Percentiles rank a stretch among this genome's conserved stretches.
These are phyloP conservation scores for Metrosideros polymorpha DNA, from an alignment of 441 rosid species.

Conservation along the genomic window DNA sequence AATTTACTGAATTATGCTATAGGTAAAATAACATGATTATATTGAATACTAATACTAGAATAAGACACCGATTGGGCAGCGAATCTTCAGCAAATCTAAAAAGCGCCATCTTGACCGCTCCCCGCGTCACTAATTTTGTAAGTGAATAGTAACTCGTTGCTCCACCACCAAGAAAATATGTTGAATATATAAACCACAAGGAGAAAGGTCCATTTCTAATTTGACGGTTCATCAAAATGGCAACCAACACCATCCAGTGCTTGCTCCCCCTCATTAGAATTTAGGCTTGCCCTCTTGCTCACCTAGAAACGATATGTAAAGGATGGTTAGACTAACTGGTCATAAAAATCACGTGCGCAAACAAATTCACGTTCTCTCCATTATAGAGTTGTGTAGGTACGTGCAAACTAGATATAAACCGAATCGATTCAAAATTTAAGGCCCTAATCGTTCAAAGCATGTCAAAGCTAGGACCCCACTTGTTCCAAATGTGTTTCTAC, in stretches of 20 bases:
- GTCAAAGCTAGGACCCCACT: background rate
- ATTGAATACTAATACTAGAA: background rate
- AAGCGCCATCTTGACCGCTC: background rate
- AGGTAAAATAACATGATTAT: background rate
- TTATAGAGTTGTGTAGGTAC: background rate
- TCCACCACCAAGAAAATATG: background rate
- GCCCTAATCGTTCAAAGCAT: too few species aligned
- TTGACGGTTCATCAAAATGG: background rate
- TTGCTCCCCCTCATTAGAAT: background rate
- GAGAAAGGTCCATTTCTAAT: background rate
- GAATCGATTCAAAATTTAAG: background rate
- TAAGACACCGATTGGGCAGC: background rate
- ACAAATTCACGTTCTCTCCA: background rate
- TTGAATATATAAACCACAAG: background rate
- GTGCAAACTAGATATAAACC: background rate
- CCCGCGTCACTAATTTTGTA: background rate
- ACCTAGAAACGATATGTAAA: background rate
- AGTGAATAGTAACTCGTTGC: background rate
- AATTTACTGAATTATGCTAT: background rate
- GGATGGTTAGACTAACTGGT: background rate
- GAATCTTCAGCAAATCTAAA: background rate
- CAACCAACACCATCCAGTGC: background rate
- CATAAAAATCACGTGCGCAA: background rate
- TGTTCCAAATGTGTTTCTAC: background rate
- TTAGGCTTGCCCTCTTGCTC: background rate